Percentiles rank a stretch among this genome's conserved stretches.
These are phyloP conservation scores for Boletus coccyginus DNA, from an alignment of 768 basidiomycete genomes.

Conservation along the genomic window DNA sequence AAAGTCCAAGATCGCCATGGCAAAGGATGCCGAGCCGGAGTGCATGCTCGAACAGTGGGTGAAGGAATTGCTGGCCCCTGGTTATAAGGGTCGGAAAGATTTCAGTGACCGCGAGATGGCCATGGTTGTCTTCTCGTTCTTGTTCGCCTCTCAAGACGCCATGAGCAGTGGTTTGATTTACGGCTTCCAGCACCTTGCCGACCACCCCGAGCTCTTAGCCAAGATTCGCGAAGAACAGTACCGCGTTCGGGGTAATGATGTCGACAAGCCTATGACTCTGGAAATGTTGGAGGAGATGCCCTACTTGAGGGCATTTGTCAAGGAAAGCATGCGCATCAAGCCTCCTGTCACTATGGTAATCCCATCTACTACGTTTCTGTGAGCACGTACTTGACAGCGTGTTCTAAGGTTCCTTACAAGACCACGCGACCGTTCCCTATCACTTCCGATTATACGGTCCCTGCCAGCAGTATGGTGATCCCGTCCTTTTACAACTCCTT, in stretches of 20 bases:
- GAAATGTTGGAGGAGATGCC: constrained; percentile 92
- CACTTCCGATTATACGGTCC: constrained; percentile 87
- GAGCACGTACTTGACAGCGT: constrained; percentile 6
- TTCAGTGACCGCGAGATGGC: constrained; percentile 96
- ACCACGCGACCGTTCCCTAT: constrained; percentile 91
- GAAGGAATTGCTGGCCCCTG: constrained; percentile 59
- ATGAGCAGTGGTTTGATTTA: constrained; percentile 98
- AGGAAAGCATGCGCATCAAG: constrained; percentile 87
- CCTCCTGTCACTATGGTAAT: constrained; percentile 95
- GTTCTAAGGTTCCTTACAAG: constrained; percentile 83
- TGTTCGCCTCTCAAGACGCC: constrained; percentile 96
- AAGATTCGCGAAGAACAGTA: constrained; percentile 93
- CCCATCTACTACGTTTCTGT: background rate
- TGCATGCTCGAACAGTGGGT: constrained; percentile 97
- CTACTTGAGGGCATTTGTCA: constrained; percentile 89
- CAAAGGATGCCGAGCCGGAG: constrained; percentile 70
- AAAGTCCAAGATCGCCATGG: constrained; percentile 80
- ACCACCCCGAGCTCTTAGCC: constrained; percentile 82
- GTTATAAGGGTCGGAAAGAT: constrained; percentile 73
- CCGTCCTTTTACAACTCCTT: constrained; percentile 91
- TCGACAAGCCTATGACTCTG: constrained; percentile 73
- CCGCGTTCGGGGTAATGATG: constrained; percentile 73
- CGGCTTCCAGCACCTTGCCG: constrained; percentile 93
- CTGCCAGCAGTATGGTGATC: constrained; percentile 89
- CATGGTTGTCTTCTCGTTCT: constrained; percentile 94